phyloP scores from a whole-genome alignment of 2,329 filamentous ascomycete genomes.

The Cordyceps cateniannulata region DNA sequence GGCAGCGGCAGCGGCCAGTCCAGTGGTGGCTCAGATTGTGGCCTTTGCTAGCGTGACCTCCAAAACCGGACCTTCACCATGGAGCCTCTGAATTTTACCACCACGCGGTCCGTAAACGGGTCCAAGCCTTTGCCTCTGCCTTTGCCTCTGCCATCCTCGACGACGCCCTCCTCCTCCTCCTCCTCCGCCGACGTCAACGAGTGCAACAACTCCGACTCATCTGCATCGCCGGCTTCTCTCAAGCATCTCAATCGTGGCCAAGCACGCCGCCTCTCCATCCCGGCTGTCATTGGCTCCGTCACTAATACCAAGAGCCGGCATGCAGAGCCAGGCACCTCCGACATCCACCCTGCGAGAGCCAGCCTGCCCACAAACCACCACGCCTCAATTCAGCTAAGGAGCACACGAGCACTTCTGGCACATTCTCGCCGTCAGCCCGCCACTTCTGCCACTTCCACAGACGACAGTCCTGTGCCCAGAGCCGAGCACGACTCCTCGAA shows the following conservation, averaged over 20 bases:
- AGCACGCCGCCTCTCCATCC: slow-evolving; percentile 39
- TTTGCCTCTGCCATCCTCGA: slow-evolving; percentile 8
- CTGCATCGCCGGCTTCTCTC: background rate
- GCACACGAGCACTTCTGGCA: slow-evolving; percentile 13
- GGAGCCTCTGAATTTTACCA: slow-evolving; percentile 21
- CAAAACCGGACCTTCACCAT: slow-evolving; percentile 14
- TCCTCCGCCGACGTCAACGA: background rate
- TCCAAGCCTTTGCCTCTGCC: slow-evolving; percentile 4
- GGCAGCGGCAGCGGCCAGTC: slow-evolving; percentile 12
- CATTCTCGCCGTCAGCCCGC: slow-evolving; percentile 8
- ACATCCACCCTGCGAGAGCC: slow-evolving; percentile 50
- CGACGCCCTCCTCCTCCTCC: slow-evolving; percentile 5
- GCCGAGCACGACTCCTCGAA: background rate
- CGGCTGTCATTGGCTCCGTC: slow-evolving; percentile 29
- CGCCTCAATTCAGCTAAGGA: slow-evolving; percentile 11
- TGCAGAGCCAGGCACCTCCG: slow-evolving; percentile 53
- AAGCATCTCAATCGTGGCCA: slow-evolving; percentile 15
- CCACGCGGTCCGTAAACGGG: slow-evolving; percentile 19
- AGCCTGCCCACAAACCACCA: slow-evolving; percentile 51
- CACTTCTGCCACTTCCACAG: slow-evolving; percentile 1
- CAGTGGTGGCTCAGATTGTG: slow-evolving; percentile 12
- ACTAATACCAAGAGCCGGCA: slow-evolving; percentile 49
- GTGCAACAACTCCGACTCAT: background rate
- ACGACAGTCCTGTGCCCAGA: background rate
- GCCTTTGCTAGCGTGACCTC: slow-evolving; percentile 6